Base-by-base conservation (phyloP, 78 protist genomes). In the Andalucia godoyi region DNA sequence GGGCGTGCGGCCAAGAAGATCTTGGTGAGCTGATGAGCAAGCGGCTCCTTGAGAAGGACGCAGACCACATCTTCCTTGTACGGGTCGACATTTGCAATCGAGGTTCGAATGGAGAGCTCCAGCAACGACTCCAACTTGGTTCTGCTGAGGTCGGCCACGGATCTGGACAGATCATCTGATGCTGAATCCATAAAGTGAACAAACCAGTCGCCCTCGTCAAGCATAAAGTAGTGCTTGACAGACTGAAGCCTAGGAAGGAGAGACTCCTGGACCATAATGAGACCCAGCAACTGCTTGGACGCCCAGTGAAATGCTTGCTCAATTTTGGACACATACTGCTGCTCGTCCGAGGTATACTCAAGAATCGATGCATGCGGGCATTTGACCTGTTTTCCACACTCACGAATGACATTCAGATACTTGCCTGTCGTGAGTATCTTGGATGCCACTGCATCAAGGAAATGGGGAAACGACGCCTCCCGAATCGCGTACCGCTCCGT, bases 161-260 rank as follows among this genome's bases (percentile, higher is more conserved):
- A 37, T 61, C 83, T 82, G 46, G 7, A 7, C 8, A 60, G 51
- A 6, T 23, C 15, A 15, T 21, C 34, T 80, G 70, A 43, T 85
- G 88, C 3, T 75, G 72, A 36, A 30, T 88, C 94, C 67, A 88
- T 69, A 41, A 88, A 88, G 37, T 80, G 87, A 7, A 74, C 70
- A 47, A 88, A 34, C 32, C 83, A 79, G 55, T 86, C 91, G 34
- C 89, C 91, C 41, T 71, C 4, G 13, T 2, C 2, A 25, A 27
- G 46, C 13, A 57, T 15, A 7, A 40, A 25, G 23, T 37, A 43
- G 30, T 5, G 54, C 18, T 29, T 17, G 29, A 43, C 21, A 6
- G 45, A 63, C 2, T 17, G 2, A 12, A n/a, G 2, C 25, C 71
- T 27, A 15, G 5, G 46, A 5, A 12, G 5, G 25, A 65, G 40